Evolutionary conservation across 2,329 filamentous ascomycete species (phyloP).

Genomic region (Zelopaecilomyces penicillatus): DNA sequence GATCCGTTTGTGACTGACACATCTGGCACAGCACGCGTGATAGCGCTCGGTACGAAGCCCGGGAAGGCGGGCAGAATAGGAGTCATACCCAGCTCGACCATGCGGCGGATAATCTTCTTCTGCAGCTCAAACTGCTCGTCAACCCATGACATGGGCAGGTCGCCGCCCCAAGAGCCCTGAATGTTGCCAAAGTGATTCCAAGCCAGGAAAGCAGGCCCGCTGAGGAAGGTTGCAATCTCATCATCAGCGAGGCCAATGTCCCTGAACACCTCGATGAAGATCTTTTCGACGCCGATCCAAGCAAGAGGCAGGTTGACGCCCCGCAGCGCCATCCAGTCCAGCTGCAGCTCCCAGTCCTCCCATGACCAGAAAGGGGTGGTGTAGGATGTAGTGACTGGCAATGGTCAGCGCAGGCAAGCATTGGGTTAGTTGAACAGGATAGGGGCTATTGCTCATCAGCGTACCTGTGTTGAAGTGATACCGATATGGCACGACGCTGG

Average conservation of each 20-base stretch:
- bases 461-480: slow-evolving; percentile 17
- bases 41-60: slow-evolving; percentile 37
- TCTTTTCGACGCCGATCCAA: slow-evolving; percentile 43
- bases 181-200: slow-evolving; percentile 48
- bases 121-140: slow-evolving; percentile 38
- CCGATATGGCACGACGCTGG: slow-evolving; percentile 11
- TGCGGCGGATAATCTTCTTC: slow-evolving; percentile 38
- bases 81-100: slow-evolving; percentile 44
- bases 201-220: slow-evolving; percentile 40
- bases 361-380: slow-evolving; percentile 42
- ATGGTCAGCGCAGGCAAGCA: not conserved
- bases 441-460: not conserved
- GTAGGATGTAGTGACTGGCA: slow-evolving; percentile 41
- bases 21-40: slow-evolving; percentile 31
- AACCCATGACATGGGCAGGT: slow-evolving; percentile 36
- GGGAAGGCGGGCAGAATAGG: slow-evolving; percentile 42
- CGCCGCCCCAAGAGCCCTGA: slow-evolving; percentile 39
- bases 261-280: slow-evolving; percentile 37
- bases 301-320: slow-evolving; percentile 42
- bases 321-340: slow-evolving; percentile 43
- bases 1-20: slow-evolving; percentile 36
- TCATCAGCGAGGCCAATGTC: slow-evolving; percentile 34
- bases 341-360: slow-evolving; percentile 43
- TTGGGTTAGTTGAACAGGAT: not conserved
- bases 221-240: slow-evolving; percentile 37